These are phyloP conservation scores for Dianthus caryophyllus DNA, from an alignment of 148 eudicot species.

Conservation along the genomic window DNA sequence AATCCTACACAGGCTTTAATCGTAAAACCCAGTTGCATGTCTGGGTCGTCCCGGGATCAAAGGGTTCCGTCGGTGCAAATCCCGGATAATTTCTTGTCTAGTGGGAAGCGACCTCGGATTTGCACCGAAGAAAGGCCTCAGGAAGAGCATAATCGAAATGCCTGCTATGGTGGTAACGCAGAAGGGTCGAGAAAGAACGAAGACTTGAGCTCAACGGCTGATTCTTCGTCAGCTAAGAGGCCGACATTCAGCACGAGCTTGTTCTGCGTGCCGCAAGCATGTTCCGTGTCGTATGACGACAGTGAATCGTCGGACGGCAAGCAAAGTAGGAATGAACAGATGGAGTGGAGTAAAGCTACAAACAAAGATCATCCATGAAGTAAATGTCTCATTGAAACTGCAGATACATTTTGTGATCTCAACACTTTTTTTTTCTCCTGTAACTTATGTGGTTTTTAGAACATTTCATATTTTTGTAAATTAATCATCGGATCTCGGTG, in stretches of 20 bases:
- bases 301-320: constrained; percentile 43
- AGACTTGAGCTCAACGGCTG: constrained; percentile 79
- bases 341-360: constrained; percentile 30
- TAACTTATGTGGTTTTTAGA: background rate
- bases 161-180: constrained; percentile 20
- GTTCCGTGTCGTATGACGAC: constrained; percentile 27
- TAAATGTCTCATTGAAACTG: background rate
- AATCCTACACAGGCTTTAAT: constrained; percentile 27
- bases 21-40: constrained; percentile 36
- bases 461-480: background rate
- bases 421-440: background rate
- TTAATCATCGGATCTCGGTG: too few species aligned
- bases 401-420: background rate
- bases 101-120: constrained; percentile 51
- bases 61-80: constrained; percentile 68
- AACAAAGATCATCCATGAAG: constrained; percentile 27
- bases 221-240: constrained; percentile 64
- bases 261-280: constrained; percentile 58
- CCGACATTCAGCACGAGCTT: constrained; percentile 44
- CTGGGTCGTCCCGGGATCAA: constrained; percentile 74
- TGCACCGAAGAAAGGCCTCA: constrained; percentile 30
- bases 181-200: constrained; percentile 40
- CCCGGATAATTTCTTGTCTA: constrained; percentile 23
- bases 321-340: constrained; percentile 32
- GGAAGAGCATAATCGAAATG: constrained; percentile 23